Evolutionary conservation across 2,329 filamentous ascomycete genomes (phyloP).

Genomic region (Tympanopsis confertula): DNA sequence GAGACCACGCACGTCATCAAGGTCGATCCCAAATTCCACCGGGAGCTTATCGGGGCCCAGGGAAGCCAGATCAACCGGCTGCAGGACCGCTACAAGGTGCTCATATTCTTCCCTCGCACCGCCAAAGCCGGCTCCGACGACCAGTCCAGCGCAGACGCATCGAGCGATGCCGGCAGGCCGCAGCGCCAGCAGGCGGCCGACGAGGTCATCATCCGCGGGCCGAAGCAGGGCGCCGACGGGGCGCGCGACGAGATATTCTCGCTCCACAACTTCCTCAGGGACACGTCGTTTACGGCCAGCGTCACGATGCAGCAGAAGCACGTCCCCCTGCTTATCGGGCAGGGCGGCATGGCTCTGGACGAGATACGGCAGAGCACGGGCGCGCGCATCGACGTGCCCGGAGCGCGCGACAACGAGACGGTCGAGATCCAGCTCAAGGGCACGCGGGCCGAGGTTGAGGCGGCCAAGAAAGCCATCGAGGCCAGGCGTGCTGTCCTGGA

Average conservation of each 20-base stretch:
- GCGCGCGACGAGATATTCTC: constrained; percentile 55
- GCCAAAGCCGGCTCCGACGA: constrained; percentile 39
- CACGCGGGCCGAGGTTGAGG: constrained; percentile 39
- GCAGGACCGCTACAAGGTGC: constrained; percentile 55
- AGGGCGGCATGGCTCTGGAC: constrained; percentile 58
- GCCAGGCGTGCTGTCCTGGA: constrained; percentile 50
- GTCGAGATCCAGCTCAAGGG: constrained; percentile 57
- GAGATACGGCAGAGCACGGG: no score
- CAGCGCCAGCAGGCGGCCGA: constrained; percentile 41
- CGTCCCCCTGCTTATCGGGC: constrained; percentile 54
- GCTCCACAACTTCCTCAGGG: constrained; percentile 51
- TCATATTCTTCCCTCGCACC: constrained; percentile 55
- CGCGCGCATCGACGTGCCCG: no score
- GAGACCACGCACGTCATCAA: constrained; percentile 53
- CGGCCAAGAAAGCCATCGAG: constrained; percentile 32
- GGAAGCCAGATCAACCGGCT: constrained; percentile 56
- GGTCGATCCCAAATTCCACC: constrained; percentile 54
- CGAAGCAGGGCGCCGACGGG: constrained; percentile 52
- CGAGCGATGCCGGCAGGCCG: constrained; percentile 13
- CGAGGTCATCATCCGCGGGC: constrained; percentile 54
- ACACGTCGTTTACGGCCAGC: constrained; percentile 50
- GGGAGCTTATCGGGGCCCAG: constrained; percentile 52
- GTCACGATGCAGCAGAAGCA: constrained; percentile 55
- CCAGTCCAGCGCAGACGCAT: constrained; percentile 31
- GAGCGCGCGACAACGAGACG: constrained; percentile 39